Evolutionary conservation across 1,139 yeast genomes (phyloP), one percentile per base, ranked within the genome.

Genomic region (Candida neerlandica): DNA sequence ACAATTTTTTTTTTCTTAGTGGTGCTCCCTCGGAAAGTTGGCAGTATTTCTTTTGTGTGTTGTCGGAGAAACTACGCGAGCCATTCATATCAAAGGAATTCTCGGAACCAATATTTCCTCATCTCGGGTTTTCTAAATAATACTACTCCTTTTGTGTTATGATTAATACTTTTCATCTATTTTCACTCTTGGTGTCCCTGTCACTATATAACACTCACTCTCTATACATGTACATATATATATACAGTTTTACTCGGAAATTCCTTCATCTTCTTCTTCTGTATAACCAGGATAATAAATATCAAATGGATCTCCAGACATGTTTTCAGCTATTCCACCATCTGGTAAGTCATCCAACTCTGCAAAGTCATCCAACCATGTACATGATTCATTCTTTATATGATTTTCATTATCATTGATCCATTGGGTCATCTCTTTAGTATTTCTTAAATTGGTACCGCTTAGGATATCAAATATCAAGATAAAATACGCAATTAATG

Each of bases 401-500:
- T 55, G 53, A 32, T 29, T 26, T 48, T 60, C 58, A 44, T 73
- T 63, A 16, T 61, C 51, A 12, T 64, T 55, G 21, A 81, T 53
- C 45, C 64, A 46, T 7, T 53, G 47, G 18, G 54, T 27, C 56
- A 53, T 53, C 5, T 46, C 47, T 2, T 37, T 35, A 2, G 50
- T 43, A 29, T 26, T 39, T 30, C 38, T 55, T 59, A 42, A 58
- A 2, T 47, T 38, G 12, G 58, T 48, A 2, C 66, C 67, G 2
- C 83, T 75, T 45, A 84, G 61, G 37, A 78, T 70, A 45, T 69
- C 65, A 70, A 82, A 85, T 54, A 86, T 78, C 35, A 70, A 57
- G 56, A 73, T 71, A 55, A 89, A 84, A 63, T 90, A 89, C 48
- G 72, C 73, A 21, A 79, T 78, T 47, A 95, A 73, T 14, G 95